Evolutionary conservation across 345 rosid genomes (phyloP).

Genomic region (Xanthoceras sorbifolium): DNA sequence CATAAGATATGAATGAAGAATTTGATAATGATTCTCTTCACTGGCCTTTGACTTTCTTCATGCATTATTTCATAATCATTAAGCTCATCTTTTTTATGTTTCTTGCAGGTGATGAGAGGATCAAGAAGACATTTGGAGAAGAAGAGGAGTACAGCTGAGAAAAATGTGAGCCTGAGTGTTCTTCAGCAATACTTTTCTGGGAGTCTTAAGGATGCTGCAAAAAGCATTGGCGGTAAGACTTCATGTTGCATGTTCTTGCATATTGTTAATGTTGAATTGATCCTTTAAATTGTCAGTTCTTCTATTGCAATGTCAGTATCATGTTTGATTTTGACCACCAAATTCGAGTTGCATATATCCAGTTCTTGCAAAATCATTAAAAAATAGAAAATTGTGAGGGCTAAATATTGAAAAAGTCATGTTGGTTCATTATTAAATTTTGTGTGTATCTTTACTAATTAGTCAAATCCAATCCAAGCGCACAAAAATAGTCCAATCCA

Average conservation of each 20-base stretch:
- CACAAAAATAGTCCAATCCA: too few species aligned
- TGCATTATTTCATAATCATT: conserved; percentile 3
- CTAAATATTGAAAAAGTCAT: neutral
- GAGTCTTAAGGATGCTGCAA: conserved; percentile 94
- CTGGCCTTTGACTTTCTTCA: neutral
- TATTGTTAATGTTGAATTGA: neutral
- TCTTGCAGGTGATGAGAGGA: conserved; percentile 43
- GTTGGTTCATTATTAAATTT: neutral
- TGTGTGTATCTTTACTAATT: neutral
- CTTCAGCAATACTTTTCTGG: conserved; percentile 92
- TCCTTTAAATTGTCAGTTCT: neutral
- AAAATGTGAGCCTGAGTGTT: conserved; percentile 79
- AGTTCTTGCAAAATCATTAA: neutral
- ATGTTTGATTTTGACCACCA: neutral
- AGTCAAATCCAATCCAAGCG: too few species aligned
- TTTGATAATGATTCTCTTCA: neutral
- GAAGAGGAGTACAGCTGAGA: conserved; percentile 77
- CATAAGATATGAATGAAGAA: neutral
- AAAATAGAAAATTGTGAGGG: neutral
- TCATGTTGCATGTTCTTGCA: neutral
- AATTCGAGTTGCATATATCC: neutral
- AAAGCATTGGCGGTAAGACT: conserved; percentile 85
- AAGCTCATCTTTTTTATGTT: neutral
- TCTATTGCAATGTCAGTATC: neutral
- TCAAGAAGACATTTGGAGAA: conserved; percentile 54